Evolutionary conservation across 192 early-diverging fungal species (phyloP), one percentile per base, ranked within the genome.

Genomic region (Entomortierella parvispora): DNA sequence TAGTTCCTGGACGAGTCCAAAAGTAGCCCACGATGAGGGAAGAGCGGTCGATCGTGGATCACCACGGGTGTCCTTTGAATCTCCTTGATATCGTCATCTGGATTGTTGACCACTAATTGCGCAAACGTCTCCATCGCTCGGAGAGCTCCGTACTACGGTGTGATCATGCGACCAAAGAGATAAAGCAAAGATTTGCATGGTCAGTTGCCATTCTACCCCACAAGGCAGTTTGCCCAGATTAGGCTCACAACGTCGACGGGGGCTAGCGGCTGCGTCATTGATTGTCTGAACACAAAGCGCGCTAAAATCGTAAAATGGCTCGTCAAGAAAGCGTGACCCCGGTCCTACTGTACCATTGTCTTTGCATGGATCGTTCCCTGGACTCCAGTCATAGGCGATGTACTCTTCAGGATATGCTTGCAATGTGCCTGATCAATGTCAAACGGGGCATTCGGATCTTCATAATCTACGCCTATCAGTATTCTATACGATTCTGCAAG

Each of bases 1-100:
- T 78, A 93, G 70, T 94, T 92, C 49, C 92, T 81, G 34, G 92
- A 68, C 22, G 93, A 90, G 66, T 94, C 92, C 31, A 93, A 52
- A 71, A 91, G 53, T 2, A 94, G 33, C 0, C 93, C 92, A 45
- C 93, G 89, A 62, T 93, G 90, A 32, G 64, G 58, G 72, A 88
- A 90, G 9, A 49, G 70, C 7, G 93, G 92, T 47, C 54, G 77
- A 68, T 93, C 93, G 26, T 80, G 75, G 34, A 93, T 90, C 23
- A 67, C 29, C 12, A 76, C 29, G 43, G 72, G 72, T 10, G 59
- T 55, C 31, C 44, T 42, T 33, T 45, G 49, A 18, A 77, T 77
- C 25, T 67, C 47, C 25, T 82, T 81, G 10, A 81, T 79, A 5
- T 52, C 69, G 20, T 79, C 64, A 33, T 69, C 57, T 22, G 79